These are phyloP conservation scores for Begonia fuchsioides DNA, from an alignment of 306 rosid genomes.

Conservation along the genomic window DNA sequence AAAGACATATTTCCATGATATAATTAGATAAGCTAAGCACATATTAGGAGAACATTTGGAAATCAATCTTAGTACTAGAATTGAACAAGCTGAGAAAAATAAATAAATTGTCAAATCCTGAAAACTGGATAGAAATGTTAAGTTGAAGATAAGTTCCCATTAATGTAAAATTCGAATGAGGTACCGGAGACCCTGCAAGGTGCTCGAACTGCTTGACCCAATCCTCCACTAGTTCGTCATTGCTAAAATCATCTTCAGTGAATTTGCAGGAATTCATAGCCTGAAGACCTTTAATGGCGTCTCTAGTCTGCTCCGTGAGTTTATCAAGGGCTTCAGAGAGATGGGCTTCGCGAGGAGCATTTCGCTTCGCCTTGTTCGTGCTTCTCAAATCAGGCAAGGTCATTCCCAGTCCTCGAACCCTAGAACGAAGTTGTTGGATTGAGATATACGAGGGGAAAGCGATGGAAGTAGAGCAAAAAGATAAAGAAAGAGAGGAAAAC, in stretches of 20 bases:
- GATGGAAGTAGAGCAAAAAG: not conserved
- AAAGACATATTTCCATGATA: too few species aligned
- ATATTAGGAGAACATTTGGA: too few species aligned
- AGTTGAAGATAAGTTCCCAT: too few species aligned
- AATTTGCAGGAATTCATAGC: slow-evolving; percentile 21
- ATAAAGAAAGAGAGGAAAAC: slow-evolving; percentile 10
- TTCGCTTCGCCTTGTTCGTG: slow-evolving; percentile 69
- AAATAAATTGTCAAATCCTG: too few species aligned
- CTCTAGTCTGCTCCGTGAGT: slow-evolving; percentile 69
- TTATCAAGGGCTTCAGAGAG: slow-evolving; percentile 68
- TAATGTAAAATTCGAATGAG: not conserved
- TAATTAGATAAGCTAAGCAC: too few species aligned
- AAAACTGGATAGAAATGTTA: too few species aligned
- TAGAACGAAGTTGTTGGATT: slow-evolving; percentile 8
- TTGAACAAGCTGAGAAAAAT: not conserved
- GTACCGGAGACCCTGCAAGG: slow-evolving; percentile 63
- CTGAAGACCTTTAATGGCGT: slow-evolving; percentile 65
- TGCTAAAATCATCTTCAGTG: slow-evolving; percentile 29
- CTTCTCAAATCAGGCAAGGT: slow-evolving; percentile 64
- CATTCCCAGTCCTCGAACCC: slow-evolving; percentile 73
- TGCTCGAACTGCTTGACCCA: slow-evolving; percentile 95
- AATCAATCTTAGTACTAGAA: not conserved
- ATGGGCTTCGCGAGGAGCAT: slow-evolving; percentile 54
- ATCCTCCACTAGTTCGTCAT: slow-evolving; percentile 62
- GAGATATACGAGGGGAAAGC: not conserved